Evolutionary conservation across 208 protist genomes (phyloP), one percentile per base, ranked within the genome.

Genomic region (Porcisia deanei): DNA sequence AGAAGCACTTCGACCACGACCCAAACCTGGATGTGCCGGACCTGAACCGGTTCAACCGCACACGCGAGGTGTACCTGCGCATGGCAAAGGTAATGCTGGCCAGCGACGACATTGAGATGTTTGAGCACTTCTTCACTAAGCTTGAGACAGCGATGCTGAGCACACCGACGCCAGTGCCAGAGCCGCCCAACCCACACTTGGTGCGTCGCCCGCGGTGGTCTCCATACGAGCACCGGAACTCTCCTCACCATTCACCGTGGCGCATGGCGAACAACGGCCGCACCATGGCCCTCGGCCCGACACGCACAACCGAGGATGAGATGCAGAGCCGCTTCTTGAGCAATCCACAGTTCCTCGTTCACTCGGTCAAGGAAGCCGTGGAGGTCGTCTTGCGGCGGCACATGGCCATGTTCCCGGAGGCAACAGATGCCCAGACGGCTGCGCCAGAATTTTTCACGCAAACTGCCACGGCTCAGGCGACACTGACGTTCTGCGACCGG

Each of bases 1-100:
- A 98, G 82, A 98, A 98, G 78, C 94, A 97, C 81, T 98, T 96
- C 71, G 93, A 97, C 75, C 93, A 96, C 78, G 92, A 98, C 75
- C 94, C 94, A 37, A 98, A 98, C 79, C 82, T 97, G 57, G 94
- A 98, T 75, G 91, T 98, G 20, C 71, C 88, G 5, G 94, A 98
- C 74, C 81, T 94, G n/a, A 96, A 98, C 80, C 92, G 94, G 30
- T 98, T 97, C 79, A 98, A 98, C 76, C 88, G 90, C 60, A 97
- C 93, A 12, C 90, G 94, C n/a, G 89, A 97, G 68, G 83, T 98
- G 34, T 97, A 96, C 77, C 68, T 94, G 54, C 83, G 85, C 47
- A 96, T 96, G 90, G 88, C 88, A 7, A 89, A 90, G 77, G 82
- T 83, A 18, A 95, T 96, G 88, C 71, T 94, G 20, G 87, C 88